phyloP scores from a whole-genome alignment of 345 rosid genomes.

The Toxicodendron radicans region DNA sequence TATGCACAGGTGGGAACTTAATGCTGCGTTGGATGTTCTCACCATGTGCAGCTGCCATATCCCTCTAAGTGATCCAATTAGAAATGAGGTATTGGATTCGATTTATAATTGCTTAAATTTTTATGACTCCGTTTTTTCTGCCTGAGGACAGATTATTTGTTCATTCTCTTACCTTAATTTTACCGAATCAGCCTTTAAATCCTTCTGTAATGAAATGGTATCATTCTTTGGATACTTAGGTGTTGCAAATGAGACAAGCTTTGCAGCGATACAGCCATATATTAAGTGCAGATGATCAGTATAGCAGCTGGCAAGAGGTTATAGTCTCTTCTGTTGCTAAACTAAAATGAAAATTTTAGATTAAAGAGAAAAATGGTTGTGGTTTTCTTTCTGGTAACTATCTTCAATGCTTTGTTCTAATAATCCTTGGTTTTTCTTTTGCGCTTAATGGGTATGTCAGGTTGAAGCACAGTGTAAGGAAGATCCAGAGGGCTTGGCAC shows the following conservation, averaged over 20 bases:
- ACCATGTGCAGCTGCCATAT: slow-evolving; percentile 98
- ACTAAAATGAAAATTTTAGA: slow-evolving; percentile 6
- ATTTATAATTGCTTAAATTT: slow-evolving; percentile 6
- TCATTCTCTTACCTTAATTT: slow-evolving; percentile 2
- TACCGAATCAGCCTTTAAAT: neutral
- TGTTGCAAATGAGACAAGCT: slow-evolving; percentile 80
- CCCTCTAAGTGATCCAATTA: slow-evolving; percentile 55
- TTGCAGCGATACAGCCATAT: slow-evolving; percentile 90
- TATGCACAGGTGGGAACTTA: slow-evolving; percentile 88
- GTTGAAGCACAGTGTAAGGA: slow-evolving; percentile 85
- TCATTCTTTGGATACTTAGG: slow-evolving; percentile 37
- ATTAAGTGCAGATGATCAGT: slow-evolving; percentile 77
- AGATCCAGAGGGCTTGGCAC: slow-evolving; percentile 97
- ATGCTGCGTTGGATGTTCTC: slow-evolving; percentile 88
- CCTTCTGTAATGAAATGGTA: neutral
- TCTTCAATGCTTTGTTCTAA: neutral
- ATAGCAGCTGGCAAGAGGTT: slow-evolving; percentile 98
- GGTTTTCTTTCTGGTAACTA: neutral
- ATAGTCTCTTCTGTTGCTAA: slow-evolving; percentile 27
- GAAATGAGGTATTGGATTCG: slow-evolving; percentile 56
- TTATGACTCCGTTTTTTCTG: slow-evolving; percentile 14
- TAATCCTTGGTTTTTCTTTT: slow-evolving; percentile 17
- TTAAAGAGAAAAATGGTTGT: neutral
- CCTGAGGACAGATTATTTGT: slow-evolving; percentile 1
- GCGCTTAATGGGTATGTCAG: slow-evolving; percentile 39